A percentile compares a stretch with the other conserved stretches of the same genome.
Conservation (phyloP, 2,329 filamentous ascomycete genomes). For the Chaetothyriales sp. region DNA sequence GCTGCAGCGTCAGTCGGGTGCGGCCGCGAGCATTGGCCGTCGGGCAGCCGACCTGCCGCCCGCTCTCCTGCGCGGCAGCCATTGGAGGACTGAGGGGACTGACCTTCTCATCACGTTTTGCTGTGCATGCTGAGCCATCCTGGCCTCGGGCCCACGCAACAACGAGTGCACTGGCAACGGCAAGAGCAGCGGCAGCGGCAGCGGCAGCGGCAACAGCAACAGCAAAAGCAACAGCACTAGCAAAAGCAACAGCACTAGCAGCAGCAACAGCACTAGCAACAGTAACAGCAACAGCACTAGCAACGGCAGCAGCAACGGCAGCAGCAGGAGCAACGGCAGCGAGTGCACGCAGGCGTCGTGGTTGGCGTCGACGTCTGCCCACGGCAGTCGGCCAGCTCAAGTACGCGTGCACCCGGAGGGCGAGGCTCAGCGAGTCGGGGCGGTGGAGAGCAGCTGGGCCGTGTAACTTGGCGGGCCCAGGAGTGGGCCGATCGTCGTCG, state of each 20-base stretch:
- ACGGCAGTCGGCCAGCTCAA: background rate
- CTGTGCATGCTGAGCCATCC: conserved; percentile 34
- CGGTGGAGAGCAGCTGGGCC: background rate
- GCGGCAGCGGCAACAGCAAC: background rate
- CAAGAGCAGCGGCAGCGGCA: background rate
- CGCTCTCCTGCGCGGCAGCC: background rate
- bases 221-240: background rate
- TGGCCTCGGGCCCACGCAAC: background rate
- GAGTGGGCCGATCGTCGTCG: background rate
- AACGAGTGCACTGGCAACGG: background rate
- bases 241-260: background rate
- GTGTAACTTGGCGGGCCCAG: background rate
- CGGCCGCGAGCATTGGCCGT: background rate
- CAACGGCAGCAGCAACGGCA: background rate
- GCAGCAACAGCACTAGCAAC: background rate
- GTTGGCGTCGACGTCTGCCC: background rate
- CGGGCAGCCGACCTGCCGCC: background rate
- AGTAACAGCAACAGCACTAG: background rate
- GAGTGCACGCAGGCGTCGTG: background rate
- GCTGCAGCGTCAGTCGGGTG: background rate
- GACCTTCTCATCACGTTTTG: conserved; percentile 56
- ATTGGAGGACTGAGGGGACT: conserved; percentile 14
- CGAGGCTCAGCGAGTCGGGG: background rate
- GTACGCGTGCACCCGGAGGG: background rate
- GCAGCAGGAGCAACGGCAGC: background rate